Percentiles rank a stretch among this genome's conserved stretches.
These are phyloP conservation scores for Astrothelium subdiscretum DNA, from an alignment of 495 filamentous ascomycete genomes.

Conservation along the genomic window DNA sequence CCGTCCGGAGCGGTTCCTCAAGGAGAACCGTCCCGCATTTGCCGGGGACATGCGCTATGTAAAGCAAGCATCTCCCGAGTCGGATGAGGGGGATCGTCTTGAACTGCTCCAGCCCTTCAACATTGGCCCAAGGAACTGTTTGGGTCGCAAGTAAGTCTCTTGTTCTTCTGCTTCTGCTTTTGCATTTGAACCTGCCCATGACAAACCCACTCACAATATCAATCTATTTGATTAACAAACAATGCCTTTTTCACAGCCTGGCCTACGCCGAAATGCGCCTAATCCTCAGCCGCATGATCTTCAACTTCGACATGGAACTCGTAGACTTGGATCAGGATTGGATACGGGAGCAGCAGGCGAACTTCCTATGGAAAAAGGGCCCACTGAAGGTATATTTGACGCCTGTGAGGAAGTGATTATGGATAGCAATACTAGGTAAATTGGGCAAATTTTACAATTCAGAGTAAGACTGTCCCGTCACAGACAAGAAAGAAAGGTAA, in stretches of 20 bases:
- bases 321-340: constrained; percentile 27
- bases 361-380: constrained; percentile 8
- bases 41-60: background rate
- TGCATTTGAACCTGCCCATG: background rate
- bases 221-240: background rate
- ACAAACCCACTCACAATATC: background rate
- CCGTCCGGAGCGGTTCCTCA: constrained; percentile 33
- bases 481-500: too few relatives aligned
- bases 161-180: background rate
- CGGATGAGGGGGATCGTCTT: background rate
- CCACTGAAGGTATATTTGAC: constrained; percentile 16
- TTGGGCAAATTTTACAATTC: too few relatives aligned
- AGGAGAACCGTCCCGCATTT: constrained; percentile 32
- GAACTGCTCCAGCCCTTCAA: constrained; percentile 1
- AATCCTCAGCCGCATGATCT: constrained; percentile 31
- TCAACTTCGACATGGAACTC: constrained; percentile 34
- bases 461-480: too few relatives aligned
- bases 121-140: constrained; percentile 4
- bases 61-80: background rate
- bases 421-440: background rate
- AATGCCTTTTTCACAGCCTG: constrained; percentile 21
- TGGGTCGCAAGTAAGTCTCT: constrained; percentile 5
- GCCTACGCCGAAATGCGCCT: constrained; percentile 37
- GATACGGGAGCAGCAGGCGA: constrained; percentile 8
- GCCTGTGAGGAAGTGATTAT: background rate